Percentiles rank a stretch among this genome's conserved stretches.
Evolutionary conservation across 139 green algal species (phyloP).

Genomic region (Chlorella sorokiniana): DNA sequence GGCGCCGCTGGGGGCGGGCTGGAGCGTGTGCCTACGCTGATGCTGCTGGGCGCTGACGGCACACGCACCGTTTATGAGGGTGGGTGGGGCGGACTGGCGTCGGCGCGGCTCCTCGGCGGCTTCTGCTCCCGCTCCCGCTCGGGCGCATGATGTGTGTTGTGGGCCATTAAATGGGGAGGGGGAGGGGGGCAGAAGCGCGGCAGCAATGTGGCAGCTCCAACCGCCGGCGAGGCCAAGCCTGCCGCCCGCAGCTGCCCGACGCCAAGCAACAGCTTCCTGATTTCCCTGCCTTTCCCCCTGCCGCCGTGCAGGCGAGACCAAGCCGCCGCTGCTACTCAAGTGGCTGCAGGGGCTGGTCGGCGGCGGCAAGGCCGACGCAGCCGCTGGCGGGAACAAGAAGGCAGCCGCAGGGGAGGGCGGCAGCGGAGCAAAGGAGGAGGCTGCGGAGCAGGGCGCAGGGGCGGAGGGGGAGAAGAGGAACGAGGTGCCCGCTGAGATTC

Average conservation of each 20-base stretch:
- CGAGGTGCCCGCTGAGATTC: conserved; percentile 19
- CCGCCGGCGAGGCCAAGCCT: conserved; percentile 13
- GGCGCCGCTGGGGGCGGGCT: not conserved
- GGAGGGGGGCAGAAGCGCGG: not conserved
- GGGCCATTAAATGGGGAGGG: not conserved
- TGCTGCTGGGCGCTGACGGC: conserved; percentile 18
- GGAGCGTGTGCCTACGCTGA: not conserved
- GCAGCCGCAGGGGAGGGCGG: conserved; percentile 11
- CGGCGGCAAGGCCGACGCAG: not conserved
- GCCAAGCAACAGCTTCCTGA: too few species aligned
- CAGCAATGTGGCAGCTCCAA: not conserved
- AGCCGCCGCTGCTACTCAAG: conserved; percentile 4
- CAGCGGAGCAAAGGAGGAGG: not conserved
- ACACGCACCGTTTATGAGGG: conserved; percentile 15
- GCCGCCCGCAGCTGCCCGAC: too few species aligned
- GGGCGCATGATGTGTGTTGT: not conserved
- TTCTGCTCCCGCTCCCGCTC: not conserved
- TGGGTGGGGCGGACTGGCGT: not conserved
- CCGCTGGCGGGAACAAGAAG: not conserved
- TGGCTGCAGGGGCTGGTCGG: conserved; percentile 11
- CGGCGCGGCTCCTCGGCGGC: not conserved
- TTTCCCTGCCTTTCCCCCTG: too few species aligned
- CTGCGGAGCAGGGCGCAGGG: too few species aligned
- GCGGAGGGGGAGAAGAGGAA: not conserved
- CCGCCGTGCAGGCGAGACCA: conserved; percentile 11